Conservation (phyloP, 805 yeast genomes). For the Saccharomycopsis sp. region DNA sequence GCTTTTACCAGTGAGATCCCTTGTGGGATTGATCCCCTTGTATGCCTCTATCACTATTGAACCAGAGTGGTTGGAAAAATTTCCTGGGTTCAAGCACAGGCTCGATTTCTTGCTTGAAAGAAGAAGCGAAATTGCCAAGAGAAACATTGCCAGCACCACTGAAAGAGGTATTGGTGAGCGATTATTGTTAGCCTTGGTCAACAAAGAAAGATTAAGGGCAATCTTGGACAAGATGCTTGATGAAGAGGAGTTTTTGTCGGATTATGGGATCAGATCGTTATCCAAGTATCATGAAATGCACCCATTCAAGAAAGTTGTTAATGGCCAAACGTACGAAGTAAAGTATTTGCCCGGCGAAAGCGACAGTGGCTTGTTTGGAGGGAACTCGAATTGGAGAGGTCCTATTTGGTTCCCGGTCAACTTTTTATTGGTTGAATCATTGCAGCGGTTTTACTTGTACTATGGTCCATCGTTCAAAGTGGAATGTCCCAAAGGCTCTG, state of each 20-base stretch:
- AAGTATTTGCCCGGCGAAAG: slow-evolving; percentile 81
- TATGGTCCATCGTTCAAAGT: slow-evolving; percentile 81
- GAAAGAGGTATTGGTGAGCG: slow-evolving; percentile 77
- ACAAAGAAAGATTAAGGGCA: slow-evolving; percentile 66
- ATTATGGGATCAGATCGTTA: slow-evolving; percentile 78
- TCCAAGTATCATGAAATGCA: slow-evolving; percentile 78
- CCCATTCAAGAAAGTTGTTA: slow-evolving; percentile 77
- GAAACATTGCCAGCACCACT: slow-evolving; percentile 81
- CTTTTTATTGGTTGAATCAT: slow-evolving; percentile 74
- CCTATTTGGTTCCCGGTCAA: slow-evolving; percentile 96
- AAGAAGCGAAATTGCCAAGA: slow-evolving; percentile 55
- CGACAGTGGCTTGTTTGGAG: slow-evolving; percentile 90
- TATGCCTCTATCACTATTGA: slow-evolving; percentile 85
- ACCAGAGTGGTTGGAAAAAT: slow-evolving; percentile 66
- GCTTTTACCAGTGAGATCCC: slow-evolving; percentile 74
- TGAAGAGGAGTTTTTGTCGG: slow-evolving; percentile 76
- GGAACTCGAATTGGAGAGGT: slow-evolving; percentile 95
- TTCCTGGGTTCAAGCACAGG: slow-evolving; percentile 76
- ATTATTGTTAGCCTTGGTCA: slow-evolving; percentile 67
- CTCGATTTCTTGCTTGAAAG: slow-evolving; percentile 77
- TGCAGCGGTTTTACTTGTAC: slow-evolving; percentile 79
- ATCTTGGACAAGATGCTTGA: slow-evolving; percentile 76
- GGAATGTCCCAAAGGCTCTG: slow-evolving; percentile 83
- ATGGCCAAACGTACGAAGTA: slow-evolving; percentile 63
- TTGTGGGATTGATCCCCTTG: slow-evolving; percentile 85